phyloP scores from a whole-genome alignment of 1,139 yeast species.

The Hyphopichia wangnamkhiaoensis region DNA sequence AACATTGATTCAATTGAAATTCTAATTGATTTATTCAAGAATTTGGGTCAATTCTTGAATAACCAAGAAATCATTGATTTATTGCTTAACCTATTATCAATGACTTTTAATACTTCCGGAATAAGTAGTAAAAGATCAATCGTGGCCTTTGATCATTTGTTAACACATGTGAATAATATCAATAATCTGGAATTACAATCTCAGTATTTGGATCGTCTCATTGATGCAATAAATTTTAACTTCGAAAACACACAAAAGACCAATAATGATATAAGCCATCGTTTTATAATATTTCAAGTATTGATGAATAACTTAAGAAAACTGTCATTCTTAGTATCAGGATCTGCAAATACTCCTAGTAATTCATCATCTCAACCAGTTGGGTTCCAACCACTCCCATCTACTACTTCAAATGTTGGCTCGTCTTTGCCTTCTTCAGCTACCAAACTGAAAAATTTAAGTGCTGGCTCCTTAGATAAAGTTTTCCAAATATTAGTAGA shows the following conservation, averaged over 20 bases:
- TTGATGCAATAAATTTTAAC: slow-evolving; percentile 3
- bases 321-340: not conserved
- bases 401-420: too few species aligned
- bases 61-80: slow-evolving; percentile 39
- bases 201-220: slow-evolving; percentile 1
- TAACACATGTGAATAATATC: slow-evolving; percentile 15
- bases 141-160: slow-evolving; percentile 53
- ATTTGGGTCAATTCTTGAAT: slow-evolving; percentile 52
- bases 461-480: slow-evolving; percentile 6
- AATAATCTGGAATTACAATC: not conserved
- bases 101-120: slow-evolving; percentile 45
- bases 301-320: slow-evolving; percentile 2
- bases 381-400: too few species aligned
- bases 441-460: slow-evolving; percentile 2
- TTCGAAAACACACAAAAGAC: slow-evolving; percentile 8
- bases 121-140: slow-evolving; percentile 57
- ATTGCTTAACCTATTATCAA: slow-evolving; percentile 35
- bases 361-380: too few species aligned
- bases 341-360: not conserved
- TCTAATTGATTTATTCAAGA: slow-evolving; percentile 56
- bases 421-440: too few species aligned
- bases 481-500: slow-evolving; percentile 22
- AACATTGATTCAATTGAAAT: slow-evolving; percentile 67
- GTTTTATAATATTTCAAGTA: slow-evolving; percentile 4
- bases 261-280: slow-evolving; percentile 4